Conservation (phyloP, 257 asterid species). For the Capsicum chinense region DNA sequence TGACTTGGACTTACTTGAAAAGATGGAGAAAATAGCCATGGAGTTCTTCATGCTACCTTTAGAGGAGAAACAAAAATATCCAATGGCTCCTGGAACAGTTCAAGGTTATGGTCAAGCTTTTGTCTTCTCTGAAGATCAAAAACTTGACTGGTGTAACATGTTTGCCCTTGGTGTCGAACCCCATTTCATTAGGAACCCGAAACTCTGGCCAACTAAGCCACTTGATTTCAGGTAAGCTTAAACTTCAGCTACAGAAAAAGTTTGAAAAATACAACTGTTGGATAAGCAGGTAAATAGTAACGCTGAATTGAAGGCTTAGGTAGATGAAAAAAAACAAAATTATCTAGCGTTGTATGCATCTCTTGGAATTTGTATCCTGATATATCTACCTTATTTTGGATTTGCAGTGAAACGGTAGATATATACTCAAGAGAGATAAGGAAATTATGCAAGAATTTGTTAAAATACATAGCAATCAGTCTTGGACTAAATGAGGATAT, state of each 20-base stretch:
- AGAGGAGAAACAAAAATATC: constrained; percentile 92
- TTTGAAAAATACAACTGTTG: not conserved
- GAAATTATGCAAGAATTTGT: constrained; percentile 77
- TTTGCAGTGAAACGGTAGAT: constrained; percentile 71
- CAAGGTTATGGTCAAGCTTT: constrained; percentile 99
- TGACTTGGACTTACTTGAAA: constrained; percentile 64
- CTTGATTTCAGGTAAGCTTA: constrained; percentile 62
- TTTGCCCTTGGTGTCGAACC: constrained; percentile 96
- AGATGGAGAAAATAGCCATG: constrained; percentile 69
- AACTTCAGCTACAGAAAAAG: not conserved
- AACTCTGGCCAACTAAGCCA: constrained; percentile 89
- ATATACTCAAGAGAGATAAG: constrained; percentile 66
- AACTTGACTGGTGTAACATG: constrained; percentile 97
- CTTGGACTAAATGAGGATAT: constrained; percentile 53
- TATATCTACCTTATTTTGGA: not conserved
- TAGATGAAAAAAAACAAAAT: not conserved
- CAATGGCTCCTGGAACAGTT: constrained; percentile 88
- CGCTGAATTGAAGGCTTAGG: not conserved
- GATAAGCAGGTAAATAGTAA: not conserved
- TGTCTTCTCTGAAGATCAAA: constrained; percentile 91
- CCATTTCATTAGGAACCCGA: constrained; percentile 58
- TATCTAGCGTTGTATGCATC: not conserved
- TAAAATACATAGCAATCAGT: constrained; percentile 66
- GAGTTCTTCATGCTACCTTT: constrained; percentile 85
- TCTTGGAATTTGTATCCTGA: not conserved